Evolutionary conservation across 768 basidiomycete species (phyloP).

Genomic region (Auricularia sp.): DNA sequence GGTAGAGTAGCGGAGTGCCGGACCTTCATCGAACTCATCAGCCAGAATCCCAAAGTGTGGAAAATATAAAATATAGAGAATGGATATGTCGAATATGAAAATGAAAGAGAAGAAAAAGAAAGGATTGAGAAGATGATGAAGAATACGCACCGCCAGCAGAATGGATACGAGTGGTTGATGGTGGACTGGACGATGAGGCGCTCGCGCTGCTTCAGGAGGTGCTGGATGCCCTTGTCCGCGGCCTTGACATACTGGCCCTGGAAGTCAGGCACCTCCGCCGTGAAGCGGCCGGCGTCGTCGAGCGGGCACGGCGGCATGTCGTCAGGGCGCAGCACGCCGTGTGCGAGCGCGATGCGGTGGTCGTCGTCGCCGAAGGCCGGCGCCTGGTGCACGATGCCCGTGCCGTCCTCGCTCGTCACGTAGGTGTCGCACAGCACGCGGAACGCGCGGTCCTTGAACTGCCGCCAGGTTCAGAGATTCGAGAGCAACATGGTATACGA

Average conservation of each 20-base stretch:
- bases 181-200: slow-evolving; percentile 82
- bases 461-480: not conserved
- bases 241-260: slow-evolving; percentile 85
- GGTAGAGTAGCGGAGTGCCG: slow-evolving; percentile 89
- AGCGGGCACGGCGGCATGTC: slow-evolving; percentile 96
- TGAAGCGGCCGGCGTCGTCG: slow-evolving; percentile 83
- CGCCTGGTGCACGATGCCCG: slow-evolving; percentile 97
- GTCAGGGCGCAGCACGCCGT: slow-evolving; percentile 73
- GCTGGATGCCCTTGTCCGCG: slow-evolving; percentile 92
- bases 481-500: not conserved
- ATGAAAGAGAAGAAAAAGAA: no score
- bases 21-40: slow-evolving; percentile 42
- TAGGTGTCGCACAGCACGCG: slow-evolving; percentile 83
- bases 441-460: slow-evolving; percentile 91
- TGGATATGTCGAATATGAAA: no score
- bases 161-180: slow-evolving; percentile 86
- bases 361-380: slow-evolving; percentile 99
- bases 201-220: slow-evolving; percentile 75
- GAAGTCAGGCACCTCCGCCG: slow-evolving; percentile 82
- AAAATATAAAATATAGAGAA: not conserved
- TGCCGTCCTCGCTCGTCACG: slow-evolving; percentile 87
- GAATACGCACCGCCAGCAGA: slow-evolving; percentile 76
- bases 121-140: no score
- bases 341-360: slow-evolving; percentile 80
- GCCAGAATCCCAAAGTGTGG: not conserved